Base-by-base conservation (phyloP, 305 asterid genomes). In the Fraxinus sp. region DNA sequence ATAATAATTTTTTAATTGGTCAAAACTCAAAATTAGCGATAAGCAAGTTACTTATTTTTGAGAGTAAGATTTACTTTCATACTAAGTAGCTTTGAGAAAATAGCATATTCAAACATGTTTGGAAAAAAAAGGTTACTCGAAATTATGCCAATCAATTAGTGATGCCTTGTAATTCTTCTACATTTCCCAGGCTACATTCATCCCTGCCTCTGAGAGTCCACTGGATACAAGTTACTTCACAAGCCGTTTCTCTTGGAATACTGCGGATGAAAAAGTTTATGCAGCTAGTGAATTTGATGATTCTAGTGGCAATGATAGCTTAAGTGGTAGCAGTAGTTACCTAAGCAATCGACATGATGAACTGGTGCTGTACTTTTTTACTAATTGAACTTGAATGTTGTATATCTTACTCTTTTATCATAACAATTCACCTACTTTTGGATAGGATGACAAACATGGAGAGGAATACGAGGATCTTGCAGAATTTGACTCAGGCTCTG, bases 191-290 rank as follows among this genome's bases (percentile, higher is more conserved):
- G 98, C 98, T 83, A 96, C 98, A 33, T 96, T 96, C 83, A 94
- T 96, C 81, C 99, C 99, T 80, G 88, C 97, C 7, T 94, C 97
- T 14, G 99, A 96, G 82, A 92, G 93, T 91, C 97, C 98, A 78
- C 86, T 86, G 78, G 99, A 96, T 80, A 96, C 99, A 5, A 96
- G 99, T 85, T 96, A 96, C 89, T 96, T 96, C 79, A 94, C 97
- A 13, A 96, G 99, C 81, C 97, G 99, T 52, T 93, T 82, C 88
- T 90, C 98, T 8, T 96, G 99, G 99, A 94, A 96, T 76, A 86
- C 97, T 79, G 92, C 98, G 16, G 98, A 96, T 55, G 99, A 96
- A 89, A 94, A 89, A 7, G 92, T 94, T 44, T 96, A 86, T 80
- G 91, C 96, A 59, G 91, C 89, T 77, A 96, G 98, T 88, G 99